Evolutionary conservation across 768 basidiomycete genomes (phyloP), one percentile per base, ranked within the genome.

Genomic region (Trametes cubensis): DNA sequence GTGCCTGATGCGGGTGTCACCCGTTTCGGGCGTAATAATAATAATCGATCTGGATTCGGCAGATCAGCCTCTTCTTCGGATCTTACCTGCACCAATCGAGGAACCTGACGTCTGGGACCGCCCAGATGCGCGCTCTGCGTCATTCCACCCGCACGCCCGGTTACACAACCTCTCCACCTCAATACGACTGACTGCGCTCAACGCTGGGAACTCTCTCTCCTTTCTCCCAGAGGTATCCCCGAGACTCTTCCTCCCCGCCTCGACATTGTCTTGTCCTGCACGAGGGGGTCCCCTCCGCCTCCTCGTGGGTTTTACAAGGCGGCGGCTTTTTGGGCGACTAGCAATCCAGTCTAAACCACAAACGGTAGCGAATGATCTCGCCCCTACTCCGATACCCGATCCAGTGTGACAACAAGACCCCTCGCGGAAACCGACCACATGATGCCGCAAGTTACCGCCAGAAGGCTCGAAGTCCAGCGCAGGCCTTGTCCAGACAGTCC

Each of bases 1-100:
- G 67, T 68, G 58, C 67, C 67, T 68, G 67, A 58, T 54, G 44
- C 41, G 58, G 47, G 30, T 60, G 59, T 44, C 45, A 28, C 56
- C 62, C 52, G 57, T 59, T 57, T 63, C 55, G 58, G 58, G 58
- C 39, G 45, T 61, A 50, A 62, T 60, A 60, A 58, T 48, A 63
- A 58, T 50, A 63, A 52, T 59, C 64, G 57, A 61, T 67, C 61
- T 64, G 52, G 60, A 60, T 67, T 46, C 56, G 61, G 60, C 53
- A 67, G 66, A 67, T 67, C 66, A 61, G 45, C 60, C 66, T 30
- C 65, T 61, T 57, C 58, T 57, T 52, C 58, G 63, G 63, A 56
- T 64, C 63, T 64, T 40, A 48, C 63, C 58, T 57, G 49, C 47
- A 49, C 57, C 28, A 39, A 56, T 51, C 58, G 58, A 58, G 58